Conservation (phyloP, 2,329 filamentous ascomycete genomes). For the Beauveria sp. region DNA sequence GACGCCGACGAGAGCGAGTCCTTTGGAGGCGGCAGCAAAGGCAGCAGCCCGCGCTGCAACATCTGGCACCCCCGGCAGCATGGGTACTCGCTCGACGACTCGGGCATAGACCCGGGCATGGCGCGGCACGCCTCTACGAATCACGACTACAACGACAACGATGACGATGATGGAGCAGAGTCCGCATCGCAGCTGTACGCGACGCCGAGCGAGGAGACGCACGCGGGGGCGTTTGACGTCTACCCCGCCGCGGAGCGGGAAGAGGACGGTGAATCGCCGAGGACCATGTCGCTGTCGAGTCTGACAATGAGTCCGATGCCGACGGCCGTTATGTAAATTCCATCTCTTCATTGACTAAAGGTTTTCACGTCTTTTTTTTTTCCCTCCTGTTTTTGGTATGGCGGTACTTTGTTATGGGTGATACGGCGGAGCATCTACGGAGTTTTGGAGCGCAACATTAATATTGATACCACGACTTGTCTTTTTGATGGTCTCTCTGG, state of each 20-base stretch:
- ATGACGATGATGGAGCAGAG: constrained; percentile 29
- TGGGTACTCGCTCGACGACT: neutral
- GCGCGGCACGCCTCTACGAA: constrained; percentile 14
- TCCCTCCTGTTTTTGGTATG: neutral
- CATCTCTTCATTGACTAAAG: neutral
- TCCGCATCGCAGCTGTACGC: constrained; percentile 41
- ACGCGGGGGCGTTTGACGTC: constrained; percentile 14
- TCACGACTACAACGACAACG: constrained; percentile 15
- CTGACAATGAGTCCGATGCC: constrained; percentile 36
- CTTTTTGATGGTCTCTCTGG: neutral
- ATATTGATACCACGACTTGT: neutral
- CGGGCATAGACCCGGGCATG: constrained; percentile 11
- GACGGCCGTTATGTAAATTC: constrained; percentile 19
- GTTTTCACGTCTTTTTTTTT: neutral
- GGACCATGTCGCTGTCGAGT: constrained; percentile 57
- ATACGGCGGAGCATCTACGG: neutral
- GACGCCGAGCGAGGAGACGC: constrained; percentile 42
- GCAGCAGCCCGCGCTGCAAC: constrained; percentile 8
- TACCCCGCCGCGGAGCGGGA: constrained; percentile 33
- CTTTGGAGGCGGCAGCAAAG: neutral
- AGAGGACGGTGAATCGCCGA: constrained; percentile 38
- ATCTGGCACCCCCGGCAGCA: neutral
- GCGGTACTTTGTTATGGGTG: neutral
- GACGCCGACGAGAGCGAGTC: constrained; percentile 26
- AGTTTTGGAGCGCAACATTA: neutral